Percentiles rank a stretch among this genome's conserved stretches.
Conservation (phyloP, 371 early-diverging fungal species). For the Umbelopsis sp. region DNA sequence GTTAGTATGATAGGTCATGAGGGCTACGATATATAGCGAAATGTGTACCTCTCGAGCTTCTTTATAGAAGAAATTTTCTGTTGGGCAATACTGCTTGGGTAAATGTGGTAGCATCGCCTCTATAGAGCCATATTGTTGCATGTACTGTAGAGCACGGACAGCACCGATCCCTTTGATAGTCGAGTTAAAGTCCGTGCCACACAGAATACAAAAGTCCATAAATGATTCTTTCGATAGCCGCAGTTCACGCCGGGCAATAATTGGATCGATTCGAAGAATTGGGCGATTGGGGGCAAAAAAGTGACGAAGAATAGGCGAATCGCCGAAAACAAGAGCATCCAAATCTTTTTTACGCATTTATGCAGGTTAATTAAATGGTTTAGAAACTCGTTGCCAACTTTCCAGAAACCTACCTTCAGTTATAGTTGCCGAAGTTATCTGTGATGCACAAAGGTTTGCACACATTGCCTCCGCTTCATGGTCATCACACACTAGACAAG, state of each 20-base stretch:
- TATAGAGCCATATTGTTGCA: slow-evolving; percentile 64
- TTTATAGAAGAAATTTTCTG: slow-evolving; percentile 53
- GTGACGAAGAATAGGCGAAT: slow-evolving; percentile 57
- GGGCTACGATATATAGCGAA: not conserved
- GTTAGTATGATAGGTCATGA: not conserved
- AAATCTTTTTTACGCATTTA: slow-evolving; percentile 36
- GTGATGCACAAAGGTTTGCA: slow-evolving; percentile 51
- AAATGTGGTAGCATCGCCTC: slow-evolving; percentile 57
- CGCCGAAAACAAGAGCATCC: slow-evolving; percentile 64
- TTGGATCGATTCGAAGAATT: slow-evolving; percentile 57
- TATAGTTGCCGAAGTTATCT: slow-evolving; percentile 59
- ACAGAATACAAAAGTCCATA: slow-evolving; percentile 79
- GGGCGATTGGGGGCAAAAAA: slow-evolving; percentile 42
- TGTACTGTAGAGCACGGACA: slow-evolving; percentile 56
- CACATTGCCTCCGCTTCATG: slow-evolving; percentile 78
- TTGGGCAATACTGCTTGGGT: slow-evolving; percentile 37
- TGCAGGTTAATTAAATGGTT: not conserved
- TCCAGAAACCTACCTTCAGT: slow-evolving; percentile 62
- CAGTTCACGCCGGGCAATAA: slow-evolving; percentile 53
- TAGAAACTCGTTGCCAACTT: not conserved
- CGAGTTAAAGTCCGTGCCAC: slow-evolving; percentile 77
- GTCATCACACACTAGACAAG: slow-evolving; percentile 45
- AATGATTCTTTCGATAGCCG: slow-evolving; percentile 60
- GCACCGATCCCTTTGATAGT: slow-evolving; percentile 72
- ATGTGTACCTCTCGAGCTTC: slow-evolving; percentile 58